A percentile compares a stretch with the other conserved stretches of the same genome.
These are phyloP conservation scores for Syzygium oleosum DNA, from an alignment of 345 rosid species.

Conservation along the genomic window DNA sequence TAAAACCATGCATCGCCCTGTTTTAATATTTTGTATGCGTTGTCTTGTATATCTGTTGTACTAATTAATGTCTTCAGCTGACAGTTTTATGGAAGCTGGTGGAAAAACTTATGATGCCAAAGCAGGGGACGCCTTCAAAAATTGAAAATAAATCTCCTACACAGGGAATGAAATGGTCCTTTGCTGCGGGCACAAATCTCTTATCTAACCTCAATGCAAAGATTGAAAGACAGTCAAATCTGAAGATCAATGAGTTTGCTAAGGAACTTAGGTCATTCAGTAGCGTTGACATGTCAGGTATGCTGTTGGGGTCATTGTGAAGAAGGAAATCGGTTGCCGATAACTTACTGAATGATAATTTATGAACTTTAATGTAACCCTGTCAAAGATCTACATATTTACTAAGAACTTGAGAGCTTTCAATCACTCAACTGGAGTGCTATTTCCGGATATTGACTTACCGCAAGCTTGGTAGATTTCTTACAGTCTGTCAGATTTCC, in stretches of 20 bases:
- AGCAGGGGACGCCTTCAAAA: conserved; percentile 25
- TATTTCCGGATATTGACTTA: not conserved
- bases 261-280: conserved; percentile 68
- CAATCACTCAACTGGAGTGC: not conserved
- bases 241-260: conserved; percentile 76
- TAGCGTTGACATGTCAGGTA: conserved; percentile 95
- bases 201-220: conserved; percentile 56
- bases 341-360: not conserved
- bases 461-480: not conserved
- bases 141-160: conserved; percentile 38
- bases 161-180: conserved; percentile 65
- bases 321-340: not conserved
- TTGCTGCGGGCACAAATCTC: conserved; percentile 70
- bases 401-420: not conserved
- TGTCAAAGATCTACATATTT: not conserved
- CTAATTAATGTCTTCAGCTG: conserved; percentile 76
- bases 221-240: conserved; percentile 64
- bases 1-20: not conserved
- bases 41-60: conserved; percentile 1
- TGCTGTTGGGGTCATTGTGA: not conserved
- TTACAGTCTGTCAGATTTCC: not conserved
- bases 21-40: not conserved
- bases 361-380: not conserved
- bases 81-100: conserved; percentile 94
- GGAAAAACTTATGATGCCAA: conserved; percentile 56